Evolutionary conservation across 192 early-diverging fungal species (phyloP), one percentile per base, ranked within the genome.

Genomic region (Coemansia sp.): DNA sequence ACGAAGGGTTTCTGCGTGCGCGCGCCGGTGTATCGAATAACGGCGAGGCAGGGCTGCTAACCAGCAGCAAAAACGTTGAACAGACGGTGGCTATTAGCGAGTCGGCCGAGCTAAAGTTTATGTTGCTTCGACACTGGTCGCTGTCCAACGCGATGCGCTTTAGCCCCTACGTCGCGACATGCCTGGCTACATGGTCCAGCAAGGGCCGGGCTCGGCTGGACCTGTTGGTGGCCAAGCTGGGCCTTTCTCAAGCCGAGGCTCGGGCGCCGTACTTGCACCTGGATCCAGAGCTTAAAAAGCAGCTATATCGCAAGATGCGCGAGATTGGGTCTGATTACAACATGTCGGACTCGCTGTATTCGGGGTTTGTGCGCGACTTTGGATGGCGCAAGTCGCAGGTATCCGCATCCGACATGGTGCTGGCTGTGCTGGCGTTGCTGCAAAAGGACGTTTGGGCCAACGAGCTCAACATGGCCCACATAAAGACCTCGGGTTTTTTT

Each of bases 111-210:
- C 89, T 92, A 30, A 73, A 84, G 34, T 84, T 98, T 30, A 81
- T 90, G 79, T 76, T 98, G 59, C 82, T 92, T 19, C 78, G 92
- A 30, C 95, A 98, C 57, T 98, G 95, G 95, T 93, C 83, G 36
- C 74, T 98, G 3, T 85, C 87, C 53, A 89, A 88, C 30, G 84
- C 87, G 43, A 85, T 98, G 90, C 87, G 83, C 48, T 87, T 87
- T 66, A 93, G 90, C 38, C 81, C 82, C 8, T 95, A 91, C 53
- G 90, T 98, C 6, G 90, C 86, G 4, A 84, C 87, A 19, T 87
- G 86, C 51, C 68, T 97, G 31, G 93, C 88, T 8, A 84, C 93
- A 3, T 97, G 95, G 95, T 85, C 86, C 19, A 87, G 88, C 52
- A 79, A 75, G 19, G 95, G 95, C 2, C 78, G 90, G 44, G 78